phyloP scores from a whole-genome alignment of 805 yeast species.

The Kodamaea leandrae region DNA sequence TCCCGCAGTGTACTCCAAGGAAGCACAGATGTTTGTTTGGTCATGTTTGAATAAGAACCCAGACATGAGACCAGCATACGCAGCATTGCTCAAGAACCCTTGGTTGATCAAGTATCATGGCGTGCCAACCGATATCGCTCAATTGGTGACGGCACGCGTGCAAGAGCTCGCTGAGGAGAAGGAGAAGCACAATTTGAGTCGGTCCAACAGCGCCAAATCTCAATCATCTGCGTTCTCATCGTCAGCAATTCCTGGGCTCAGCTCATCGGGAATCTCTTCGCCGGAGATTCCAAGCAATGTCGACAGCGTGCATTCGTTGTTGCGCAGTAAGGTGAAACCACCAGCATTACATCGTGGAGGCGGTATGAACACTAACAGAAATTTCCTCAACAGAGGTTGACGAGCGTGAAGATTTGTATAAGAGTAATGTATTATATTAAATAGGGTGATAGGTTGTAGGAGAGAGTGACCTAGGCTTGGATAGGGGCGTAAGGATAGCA shows the following conservation, averaged over 20 bases:
- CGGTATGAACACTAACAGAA: constrained; percentile 18
- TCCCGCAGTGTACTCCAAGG: constrained; percentile 49
- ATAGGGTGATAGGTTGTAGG: background rate
- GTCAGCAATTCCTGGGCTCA: background rate
- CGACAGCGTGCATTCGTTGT: constrained; percentile 39
- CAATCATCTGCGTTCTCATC: background rate
- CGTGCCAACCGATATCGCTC: constrained; percentile 30
- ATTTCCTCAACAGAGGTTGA: constrained; percentile 10
- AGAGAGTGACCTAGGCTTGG: background rate
- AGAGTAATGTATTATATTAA: constrained; percentile 6
- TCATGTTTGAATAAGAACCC: constrained; percentile 81
- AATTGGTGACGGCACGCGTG: constrained; percentile 25
- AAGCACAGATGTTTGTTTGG: constrained; percentile 78
- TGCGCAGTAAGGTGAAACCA: constrained; percentile 40
- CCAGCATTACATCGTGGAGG: constrained; percentile 47
- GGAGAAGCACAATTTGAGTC: constrained; percentile 27
- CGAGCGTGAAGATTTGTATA: constrained; percentile 1
- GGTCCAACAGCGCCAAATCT: constrained; percentile 17
- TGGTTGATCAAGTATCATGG: constrained; percentile 66
- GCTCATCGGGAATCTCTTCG: constrained; percentile 6
- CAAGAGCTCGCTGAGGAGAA: constrained; percentile 13
- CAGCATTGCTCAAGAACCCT: constrained; percentile 71
- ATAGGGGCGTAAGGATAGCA: background rate
- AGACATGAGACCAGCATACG: constrained; percentile 75
- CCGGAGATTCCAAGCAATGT: constrained; percentile 12